phyloP scores from a whole-genome alignment of 768 basidiomycete species.

The Cytidiella melzeri region DNA sequence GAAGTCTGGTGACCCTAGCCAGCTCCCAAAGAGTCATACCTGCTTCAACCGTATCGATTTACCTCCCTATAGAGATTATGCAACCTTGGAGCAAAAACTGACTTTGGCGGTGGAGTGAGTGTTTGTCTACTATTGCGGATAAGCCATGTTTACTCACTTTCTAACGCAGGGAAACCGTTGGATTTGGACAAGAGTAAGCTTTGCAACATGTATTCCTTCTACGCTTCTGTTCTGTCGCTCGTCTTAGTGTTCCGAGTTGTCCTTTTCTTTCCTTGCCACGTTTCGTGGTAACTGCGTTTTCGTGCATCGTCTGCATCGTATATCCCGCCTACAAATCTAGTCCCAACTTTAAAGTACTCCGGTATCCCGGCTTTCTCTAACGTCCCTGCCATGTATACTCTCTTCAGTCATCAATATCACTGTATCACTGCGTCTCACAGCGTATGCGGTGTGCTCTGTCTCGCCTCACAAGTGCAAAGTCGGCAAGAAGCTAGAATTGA shows the following conservation, averaged over 20 bases:
- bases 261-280: too few relatives aligned
- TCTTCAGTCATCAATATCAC: neutral
- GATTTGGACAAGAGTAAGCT: constrained; percentile 85
- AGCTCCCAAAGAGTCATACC: constrained; percentile 92
- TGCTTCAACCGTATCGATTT: constrained; percentile 98
- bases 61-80: constrained; percentile 97
- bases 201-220: neutral
- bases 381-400: neutral
- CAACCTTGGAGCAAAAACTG: constrained; percentile 89
- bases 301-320: too few relatives aligned
- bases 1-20: constrained; percentile 94
- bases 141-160: constrained; percentile 7
- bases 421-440: neutral
- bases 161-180: constrained; percentile 81
- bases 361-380: neutral
- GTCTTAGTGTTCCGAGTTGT: neutral
- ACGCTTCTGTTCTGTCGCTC: neutral
- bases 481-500: too few relatives aligned
- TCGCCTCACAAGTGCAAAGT: too few relatives aligned
- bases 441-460: too few relatives aligned
- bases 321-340: too few relatives aligned
- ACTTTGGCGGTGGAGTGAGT: constrained; percentile 91
- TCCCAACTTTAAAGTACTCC: too few relatives aligned
- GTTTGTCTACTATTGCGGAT: constrained; percentile 6
- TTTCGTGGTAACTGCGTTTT: too few relatives aligned